phyloP scores from a whole-genome alignment of 495 filamentous ascomycete genomes.

The Penicillium tannophilum region DNA sequence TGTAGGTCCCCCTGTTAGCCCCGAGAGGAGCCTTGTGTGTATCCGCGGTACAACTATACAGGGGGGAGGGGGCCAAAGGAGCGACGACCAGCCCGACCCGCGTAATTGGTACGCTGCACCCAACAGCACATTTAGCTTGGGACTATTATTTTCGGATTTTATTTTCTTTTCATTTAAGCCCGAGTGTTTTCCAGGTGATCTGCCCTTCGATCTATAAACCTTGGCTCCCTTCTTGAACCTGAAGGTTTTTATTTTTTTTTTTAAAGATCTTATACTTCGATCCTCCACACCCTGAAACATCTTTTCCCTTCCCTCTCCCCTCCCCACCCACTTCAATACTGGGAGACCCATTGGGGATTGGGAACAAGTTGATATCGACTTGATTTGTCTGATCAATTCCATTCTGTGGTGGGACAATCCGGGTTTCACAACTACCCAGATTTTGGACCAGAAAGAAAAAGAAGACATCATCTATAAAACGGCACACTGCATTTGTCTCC shows the following conservation, averaged over 20 bases:
- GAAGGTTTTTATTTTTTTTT: conserved; percentile 7
- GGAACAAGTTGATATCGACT: not conserved
- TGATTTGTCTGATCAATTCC: not conserved
- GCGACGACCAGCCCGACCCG: conserved; percentile 26
- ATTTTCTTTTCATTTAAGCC: conserved; percentile 27
- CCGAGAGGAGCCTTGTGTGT: conserved; percentile 24
- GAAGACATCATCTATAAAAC: not conserved
- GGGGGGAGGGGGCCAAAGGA: conserved; percentile 30
- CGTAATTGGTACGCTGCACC: conserved; percentile 26
- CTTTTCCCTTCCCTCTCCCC: not conserved
- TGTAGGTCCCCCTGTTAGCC: conserved; percentile 20
- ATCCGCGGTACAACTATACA: conserved; percentile 31
- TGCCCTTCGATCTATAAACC: conserved; percentile 30
- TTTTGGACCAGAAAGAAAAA: not conserved
- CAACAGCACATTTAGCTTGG: conserved; percentile 26
- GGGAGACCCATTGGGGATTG: not conserved
- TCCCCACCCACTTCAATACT: not conserved
- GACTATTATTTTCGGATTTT: conserved; percentile 19
- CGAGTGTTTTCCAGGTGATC: conserved; percentile 27
- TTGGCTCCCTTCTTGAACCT: conserved; percentile 14
- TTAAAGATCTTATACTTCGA: conserved; percentile 18
- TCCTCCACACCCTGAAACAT: conserved; percentile 9
- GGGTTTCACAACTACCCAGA: not conserved
- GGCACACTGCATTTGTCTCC: not conserved
- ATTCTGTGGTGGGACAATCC: not conserved